Percentiles rank a stretch among this genome's conserved stretches.
Evolutionary conservation across 306 rosid species (phyloP).

Genomic region (Sophora flavescens): DNA sequence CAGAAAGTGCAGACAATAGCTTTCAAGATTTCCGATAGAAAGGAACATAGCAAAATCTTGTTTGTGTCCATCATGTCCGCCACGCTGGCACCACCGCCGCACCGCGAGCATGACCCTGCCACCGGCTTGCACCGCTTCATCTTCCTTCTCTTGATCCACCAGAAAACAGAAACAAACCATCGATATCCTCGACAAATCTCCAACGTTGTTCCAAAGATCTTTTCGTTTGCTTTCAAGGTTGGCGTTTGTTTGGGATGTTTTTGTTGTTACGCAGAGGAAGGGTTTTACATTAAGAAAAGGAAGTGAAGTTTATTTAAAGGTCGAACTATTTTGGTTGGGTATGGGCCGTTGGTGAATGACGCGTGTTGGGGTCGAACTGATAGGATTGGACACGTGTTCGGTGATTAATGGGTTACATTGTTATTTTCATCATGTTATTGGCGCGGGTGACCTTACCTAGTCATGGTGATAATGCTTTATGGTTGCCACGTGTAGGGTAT

Average conservation of each 20-base stretch:
- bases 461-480: conserved; percentile 30
- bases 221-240: background rate
- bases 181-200: too few species aligned
- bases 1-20: conserved; percentile 82
- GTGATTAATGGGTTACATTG: background rate
- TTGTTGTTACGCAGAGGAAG: background rate
- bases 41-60: conserved; percentile 72
- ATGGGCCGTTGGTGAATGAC: background rate
- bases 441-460: conserved; percentile 23
- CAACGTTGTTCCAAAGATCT: background rate
- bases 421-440: conserved; percentile 37
- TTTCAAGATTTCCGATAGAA: conserved; percentile 67
- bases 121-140: conserved; percentile 76
- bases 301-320: background rate
- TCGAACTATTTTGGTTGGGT: background rate
- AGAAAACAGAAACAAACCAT: conserved; percentile 88
- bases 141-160: conserved; percentile 67
- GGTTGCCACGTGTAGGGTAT: conserved; percentile 37
- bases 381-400: conserved; percentile 35
- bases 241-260: background rate
- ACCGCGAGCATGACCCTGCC: conserved; percentile 79
- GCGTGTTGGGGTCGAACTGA: background rate
- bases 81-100: conserved; percentile 80
- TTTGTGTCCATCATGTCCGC: conserved; percentile 75
- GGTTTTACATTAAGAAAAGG: background rate